Conservation (phyloP, 2,329 filamentous ascomycete genomes). For the Diaporthe eres region DNA sequence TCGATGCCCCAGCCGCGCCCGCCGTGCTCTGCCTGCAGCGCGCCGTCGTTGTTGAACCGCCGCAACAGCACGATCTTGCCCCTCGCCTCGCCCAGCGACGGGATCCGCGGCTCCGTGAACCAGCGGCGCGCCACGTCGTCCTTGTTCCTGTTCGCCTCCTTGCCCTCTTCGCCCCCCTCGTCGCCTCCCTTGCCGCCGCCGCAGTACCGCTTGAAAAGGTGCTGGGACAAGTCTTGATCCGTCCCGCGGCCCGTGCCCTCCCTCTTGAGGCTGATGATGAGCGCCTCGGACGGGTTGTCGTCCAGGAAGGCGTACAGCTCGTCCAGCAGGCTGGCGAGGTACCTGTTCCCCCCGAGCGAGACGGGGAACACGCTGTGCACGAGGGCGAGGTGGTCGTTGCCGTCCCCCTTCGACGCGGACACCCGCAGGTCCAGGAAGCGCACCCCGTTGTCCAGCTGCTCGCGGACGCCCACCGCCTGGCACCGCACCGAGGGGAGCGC, state of each 20-base stretch:
- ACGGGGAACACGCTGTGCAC: slow-evolving; percentile 94
- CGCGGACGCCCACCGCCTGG: slow-evolving; percentile 82
- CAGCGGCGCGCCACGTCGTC: slow-evolving; percentile 66
- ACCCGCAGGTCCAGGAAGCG: slow-evolving; percentile 96
- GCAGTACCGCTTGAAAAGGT: slow-evolving; percentile 82
- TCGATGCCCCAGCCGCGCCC: slow-evolving; percentile 71
- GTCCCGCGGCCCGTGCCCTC: slow-evolving; percentile 87
- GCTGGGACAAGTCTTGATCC: slow-evolving; percentile 82
- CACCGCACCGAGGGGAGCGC: slow-evolving; percentile 94
- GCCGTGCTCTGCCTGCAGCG: slow-evolving; percentile 64
- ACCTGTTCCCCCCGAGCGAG: slow-evolving; percentile 84
- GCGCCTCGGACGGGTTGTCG: slow-evolving; percentile 81
- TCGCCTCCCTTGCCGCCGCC: slow-evolving; percentile 48
- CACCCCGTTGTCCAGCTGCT: slow-evolving; percentile 90
- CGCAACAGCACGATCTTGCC: slow-evolving; percentile 89
- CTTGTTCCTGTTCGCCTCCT: slow-evolving; percentile 48
- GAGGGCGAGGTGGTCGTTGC: slow-evolving; percentile 79
- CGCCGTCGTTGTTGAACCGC: slow-evolving; percentile 78
- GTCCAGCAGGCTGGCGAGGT: slow-evolving; percentile 80
- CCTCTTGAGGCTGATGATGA: slow-evolving; percentile 91
- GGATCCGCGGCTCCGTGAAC: slow-evolving; percentile 84
- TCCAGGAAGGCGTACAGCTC: slow-evolving; percentile 83
- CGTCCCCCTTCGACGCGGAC: slow-evolving; percentile 55
- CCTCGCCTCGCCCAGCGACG: slow-evolving; percentile 82
- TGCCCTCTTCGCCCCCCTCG: not conserved